Conservation (phyloP, 1,284 basidiomycete genomes). For the Ceratobasidium sp. region DNA sequence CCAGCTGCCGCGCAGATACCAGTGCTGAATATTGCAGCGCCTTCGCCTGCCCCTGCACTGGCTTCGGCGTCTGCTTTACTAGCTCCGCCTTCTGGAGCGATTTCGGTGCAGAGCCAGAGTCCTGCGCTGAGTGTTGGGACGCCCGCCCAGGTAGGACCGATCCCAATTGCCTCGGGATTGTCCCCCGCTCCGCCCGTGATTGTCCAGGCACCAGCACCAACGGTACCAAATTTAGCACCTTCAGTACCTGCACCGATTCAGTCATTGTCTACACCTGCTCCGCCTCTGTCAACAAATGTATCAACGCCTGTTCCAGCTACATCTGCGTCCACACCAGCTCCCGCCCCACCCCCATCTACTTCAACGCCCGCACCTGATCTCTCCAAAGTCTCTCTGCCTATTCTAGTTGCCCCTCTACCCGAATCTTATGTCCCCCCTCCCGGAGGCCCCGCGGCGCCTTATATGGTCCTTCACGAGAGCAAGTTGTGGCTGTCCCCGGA, state of each 20-base stretch:
- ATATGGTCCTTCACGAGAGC: slow-evolving; percentile 23
- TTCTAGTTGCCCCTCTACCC: slow-evolving; percentile 17
- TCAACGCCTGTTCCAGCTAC: background rate
- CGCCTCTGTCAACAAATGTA: background rate
- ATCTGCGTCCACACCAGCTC: background rate
- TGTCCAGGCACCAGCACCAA: background rate
- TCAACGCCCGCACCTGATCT: background rate
- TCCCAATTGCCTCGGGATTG: background rate
- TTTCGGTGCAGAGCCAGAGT: background rate
- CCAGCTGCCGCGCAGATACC: slow-evolving; percentile 16
- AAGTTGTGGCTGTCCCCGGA: slow-evolving; percentile 32
- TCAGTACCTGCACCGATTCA: background rate
- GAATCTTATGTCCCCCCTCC: slow-evolving; percentile 24
- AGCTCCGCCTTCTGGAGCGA: background rate
- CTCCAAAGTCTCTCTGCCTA: slow-evolving; percentile 20
- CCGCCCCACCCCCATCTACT: background rate
- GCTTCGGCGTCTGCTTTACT: background rate
- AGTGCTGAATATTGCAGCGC: slow-evolving; percentile 22
- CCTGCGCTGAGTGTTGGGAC: background rate
- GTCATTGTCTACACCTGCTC: background rate
- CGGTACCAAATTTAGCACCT: background rate
- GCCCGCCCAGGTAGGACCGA: background rate
- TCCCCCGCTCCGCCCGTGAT: background rate
- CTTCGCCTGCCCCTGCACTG: background rate
- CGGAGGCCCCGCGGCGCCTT: slow-evolving; percentile 1